Base-by-base conservation (phyloP, 2,329 filamentous ascomycete genomes). In the Pseudocercospora fuligena region DNA sequence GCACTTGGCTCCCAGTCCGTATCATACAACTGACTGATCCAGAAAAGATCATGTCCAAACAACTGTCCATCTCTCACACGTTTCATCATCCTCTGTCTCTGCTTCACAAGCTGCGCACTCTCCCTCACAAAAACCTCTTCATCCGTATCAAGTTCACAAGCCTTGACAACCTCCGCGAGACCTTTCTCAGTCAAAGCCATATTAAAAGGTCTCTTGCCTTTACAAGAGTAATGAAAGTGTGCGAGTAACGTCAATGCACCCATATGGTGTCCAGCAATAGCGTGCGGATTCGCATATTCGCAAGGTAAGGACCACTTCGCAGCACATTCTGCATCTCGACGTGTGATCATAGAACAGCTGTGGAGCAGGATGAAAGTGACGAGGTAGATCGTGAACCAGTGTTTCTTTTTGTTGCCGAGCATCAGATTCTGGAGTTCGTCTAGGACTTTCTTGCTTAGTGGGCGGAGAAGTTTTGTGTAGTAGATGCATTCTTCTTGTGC, bases 351-450 rank as follows among this genome's bases (percentile, higher is more conserved):
- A 11, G 47, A 51, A 11, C 47, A 51, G 47, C 47, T 51, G 47
- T 51, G 47, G n/a, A 51, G 47, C 4, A 51, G 47, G 19, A 51
- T 51, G 16, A 51, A 51, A 1, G 47, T 51, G 1, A 51, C 47
- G 47, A 51, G 47, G 19, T 51, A 51, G 21, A 51, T 51, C 5
- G 47, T 51, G 1, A 51, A 19, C 47, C 47, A 51, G 21, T 51
- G 47, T 23, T 51, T 51, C 47, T 51, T 51, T 19, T 51, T 51
- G 8, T 51, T 51, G 47, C 47, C 47, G 47, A 51, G 47, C 47
- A 51, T 51, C 3, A 51, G 9, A 19, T 25, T 51, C 12, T 51
- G 47, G n/a, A 51, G 21, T 25, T 51, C 47, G 21, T 51, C 47
- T 3, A 51, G 47, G n/a, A 51, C 47, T 25, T 19, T 51, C 21